Conservation (phyloP, 2,329 filamentous ascomycete genomes). For the Shiraia bambusicola region DNA sequence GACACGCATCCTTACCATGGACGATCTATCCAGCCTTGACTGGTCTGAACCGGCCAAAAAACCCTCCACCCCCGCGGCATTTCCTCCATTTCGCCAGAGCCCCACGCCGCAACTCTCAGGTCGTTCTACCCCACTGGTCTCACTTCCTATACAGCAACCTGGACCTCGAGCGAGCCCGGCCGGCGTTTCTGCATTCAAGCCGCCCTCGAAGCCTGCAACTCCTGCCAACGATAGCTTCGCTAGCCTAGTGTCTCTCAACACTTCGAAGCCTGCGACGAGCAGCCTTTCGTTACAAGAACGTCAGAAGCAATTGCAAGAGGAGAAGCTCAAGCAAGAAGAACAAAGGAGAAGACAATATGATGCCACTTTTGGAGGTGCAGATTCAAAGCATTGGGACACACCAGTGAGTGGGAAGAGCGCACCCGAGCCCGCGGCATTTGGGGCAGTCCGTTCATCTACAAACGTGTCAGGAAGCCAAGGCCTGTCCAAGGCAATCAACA, state of each 20-base stretch:
- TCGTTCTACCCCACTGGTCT: constrained; percentile 42
- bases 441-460: constrained; percentile 22
- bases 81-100: constrained; percentile 41
- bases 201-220: constrained; percentile 55
- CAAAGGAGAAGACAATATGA: constrained; percentile 72
- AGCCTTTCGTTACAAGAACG: constrained; percentile 69
- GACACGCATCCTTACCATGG: constrained; percentile 40
- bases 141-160: constrained; percentile 43
- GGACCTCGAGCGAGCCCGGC: constrained; percentile 38
- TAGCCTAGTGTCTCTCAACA: constrained; percentile 67
- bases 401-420: constrained; percentile 60
- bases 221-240: constrained; percentile 71
- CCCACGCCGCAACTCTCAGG: constrained; percentile 45
- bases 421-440: constrained; percentile 43
- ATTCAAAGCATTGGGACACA: constrained; percentile 73
- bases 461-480: constrained; percentile 28
- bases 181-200: constrained; percentile 48
- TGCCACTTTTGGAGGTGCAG: constrained; percentile 68
- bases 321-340: constrained; percentile 74
- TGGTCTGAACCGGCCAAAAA: constrained; percentile 44
- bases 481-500: constrained; percentile 42
- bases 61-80: constrained; percentile 30
- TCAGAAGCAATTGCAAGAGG: constrained; percentile 71
- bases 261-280: constrained; percentile 59
- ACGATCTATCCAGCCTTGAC: constrained; percentile 53